Evolutionary conservation across 805 yeast genomes (phyloP).

Genomic region (Brettanomyces nanus): DNA sequence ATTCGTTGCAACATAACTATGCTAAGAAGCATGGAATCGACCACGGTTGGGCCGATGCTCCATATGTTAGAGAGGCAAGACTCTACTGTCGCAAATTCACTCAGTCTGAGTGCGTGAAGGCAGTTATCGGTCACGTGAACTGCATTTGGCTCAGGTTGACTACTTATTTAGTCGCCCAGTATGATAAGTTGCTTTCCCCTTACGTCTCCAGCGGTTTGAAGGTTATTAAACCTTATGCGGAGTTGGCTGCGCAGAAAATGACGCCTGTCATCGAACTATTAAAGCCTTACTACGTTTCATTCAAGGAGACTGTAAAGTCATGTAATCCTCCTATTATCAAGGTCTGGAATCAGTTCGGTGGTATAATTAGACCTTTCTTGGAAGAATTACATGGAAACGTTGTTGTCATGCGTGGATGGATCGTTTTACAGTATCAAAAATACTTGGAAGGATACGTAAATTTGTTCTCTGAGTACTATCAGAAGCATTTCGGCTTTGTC

Average conservation of each 20-base stretch:
- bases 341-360: neutral
- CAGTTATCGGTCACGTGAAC: neutral
- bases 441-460: constrained; percentile 1
- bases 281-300: neutral
- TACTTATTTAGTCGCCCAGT: too few species aligned
- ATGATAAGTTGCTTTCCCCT: too few species aligned
- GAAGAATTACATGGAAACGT: too few species aligned
- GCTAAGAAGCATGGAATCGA: neutral
- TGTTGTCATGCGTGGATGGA: too few species aligned
- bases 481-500: neutral
- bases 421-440: neutral
- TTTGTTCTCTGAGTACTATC: neutral
- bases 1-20: neutral
- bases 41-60: neutral
- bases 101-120: neutral
- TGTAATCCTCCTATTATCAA: neutral
- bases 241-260: too few species aligned
- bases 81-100: neutral
- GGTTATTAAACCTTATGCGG: too few species aligned
- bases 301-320: neutral
- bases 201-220: too few species aligned
- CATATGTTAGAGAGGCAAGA: neutral
- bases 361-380: neutral
- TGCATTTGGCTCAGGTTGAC: too few species aligned
- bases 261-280: neutral